Base-by-base conservation (phyloP, 164 flowering plant genomes). In the Malania oleifera region DNA sequence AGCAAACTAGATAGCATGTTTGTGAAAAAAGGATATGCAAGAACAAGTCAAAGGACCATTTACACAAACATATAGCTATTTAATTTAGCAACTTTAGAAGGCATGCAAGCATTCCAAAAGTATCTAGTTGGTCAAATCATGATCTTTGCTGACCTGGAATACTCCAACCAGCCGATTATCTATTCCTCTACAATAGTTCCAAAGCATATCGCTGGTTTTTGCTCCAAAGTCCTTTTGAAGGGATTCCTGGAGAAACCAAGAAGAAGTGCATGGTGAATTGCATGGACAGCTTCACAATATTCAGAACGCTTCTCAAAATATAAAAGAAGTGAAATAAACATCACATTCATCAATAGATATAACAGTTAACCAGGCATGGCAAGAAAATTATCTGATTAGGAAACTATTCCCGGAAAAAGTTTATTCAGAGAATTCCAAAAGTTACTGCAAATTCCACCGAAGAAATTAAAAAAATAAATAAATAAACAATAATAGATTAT, bases 151-250 rank as follows among this genome's bases (percentile, higher is more conserved):
- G 66, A 89, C 98, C 98, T 90, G 92, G 70, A 85, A 70, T 54
- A 67, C 39, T 72, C 89, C 87, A 70, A 93, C 97, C 18, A 57
- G 43, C 44, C 95, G 84, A 67, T 80, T 76, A 59, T 93, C 99
- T 20, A 90, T 49, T 53, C 99, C 99, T 68, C 98, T 76, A 66
- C 96, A 67, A 69, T 73, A 88, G 67, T 78, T 88, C 97, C 97
- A 93, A 54, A 93, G 74, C 97, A 90, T 88, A 55, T 88, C 90
- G 63, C 99, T 92, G 68, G 95, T 90, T 73, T 86, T 93, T 35
- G 40, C 25, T 29, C 99, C 97, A 73, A 86, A 87, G 60, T 86
- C 97, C 69, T 75, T 87, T 63, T 82, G 90, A 65, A 93, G 92
- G 54, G 81, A 66, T 65, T 87, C 97, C 96, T 89, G 78, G 38